phyloP scores from a whole-genome alignment of 164 flowering plant species.

The Malania oleifera region DNA sequence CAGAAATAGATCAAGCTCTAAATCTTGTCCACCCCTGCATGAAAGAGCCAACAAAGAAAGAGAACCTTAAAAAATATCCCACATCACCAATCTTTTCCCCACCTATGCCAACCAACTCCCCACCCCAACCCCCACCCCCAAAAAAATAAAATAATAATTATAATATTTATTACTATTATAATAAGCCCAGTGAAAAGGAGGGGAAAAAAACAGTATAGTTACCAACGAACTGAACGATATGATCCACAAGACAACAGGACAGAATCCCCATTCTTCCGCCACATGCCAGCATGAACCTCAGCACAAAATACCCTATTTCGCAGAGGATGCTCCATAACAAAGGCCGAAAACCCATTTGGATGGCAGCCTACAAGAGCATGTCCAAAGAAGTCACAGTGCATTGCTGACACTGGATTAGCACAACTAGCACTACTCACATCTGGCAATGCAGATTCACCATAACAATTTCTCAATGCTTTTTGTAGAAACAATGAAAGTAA shows the following conservation, averaged over 20 bases:
- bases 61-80: no score
- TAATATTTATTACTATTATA: no score
- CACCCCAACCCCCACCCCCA: no score
- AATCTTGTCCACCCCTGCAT: slow-evolving; percentile 76
- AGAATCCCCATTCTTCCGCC: slow-evolving; percentile 90
- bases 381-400: slow-evolving; percentile 44
- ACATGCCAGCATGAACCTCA: slow-evolving; percentile 92
- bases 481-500: slow-evolving; percentile 66
- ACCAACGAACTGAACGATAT: slow-evolving; percentile 86
- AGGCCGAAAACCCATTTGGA: slow-evolving; percentile 79
- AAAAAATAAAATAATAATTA: neutral
- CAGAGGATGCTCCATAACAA: slow-evolving; percentile 88
- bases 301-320: slow-evolving; percentile 88
- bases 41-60: slow-evolving; percentile 7
- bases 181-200: no score
- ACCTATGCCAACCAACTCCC: no score
- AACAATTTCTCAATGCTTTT: slow-evolving; percentile 49
- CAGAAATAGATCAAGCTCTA: slow-evolving; percentile 88
- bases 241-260: slow-evolving; percentile 54
- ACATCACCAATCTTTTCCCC: no score
- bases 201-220: slow-evolving; percentile 17
- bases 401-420: slow-evolving; percentile 20
- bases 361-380: slow-evolving; percentile 58
- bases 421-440: slow-evolving; percentile 14
- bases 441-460: slow-evolving; percentile 36